Conservation (phyloP, 208 protist species). For the Leishmania tarentolae region DNA sequence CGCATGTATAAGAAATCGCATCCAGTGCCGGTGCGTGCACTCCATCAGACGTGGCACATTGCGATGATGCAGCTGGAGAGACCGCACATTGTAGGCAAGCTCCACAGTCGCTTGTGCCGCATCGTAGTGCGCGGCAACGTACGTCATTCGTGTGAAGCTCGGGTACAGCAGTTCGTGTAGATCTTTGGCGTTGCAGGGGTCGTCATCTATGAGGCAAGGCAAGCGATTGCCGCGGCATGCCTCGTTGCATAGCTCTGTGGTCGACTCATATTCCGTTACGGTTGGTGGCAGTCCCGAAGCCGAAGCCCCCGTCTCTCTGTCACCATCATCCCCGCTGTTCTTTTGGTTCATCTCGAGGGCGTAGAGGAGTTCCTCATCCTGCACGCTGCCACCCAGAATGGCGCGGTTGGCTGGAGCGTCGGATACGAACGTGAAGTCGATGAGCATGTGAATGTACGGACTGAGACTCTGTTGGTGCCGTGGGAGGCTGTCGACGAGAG, state of each 20-base stretch:
- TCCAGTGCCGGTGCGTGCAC: conserved; percentile 55
- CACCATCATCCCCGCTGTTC: background rate
- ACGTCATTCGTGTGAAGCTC: conserved; percentile 65
- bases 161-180: conserved; percentile 41
- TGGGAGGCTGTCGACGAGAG: conserved; percentile 47
- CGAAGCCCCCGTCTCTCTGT: background rate
- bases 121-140: conserved; percentile 73
- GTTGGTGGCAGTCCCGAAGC: background rate
- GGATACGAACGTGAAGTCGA: conserved; percentile 72
- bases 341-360: conserved; percentile 1
- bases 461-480: conserved; percentile 57
- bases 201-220: background rate
- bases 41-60: conserved; percentile 64
- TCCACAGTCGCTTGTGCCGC: conserved; percentile 42
- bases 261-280: background rate
- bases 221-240: background rate
- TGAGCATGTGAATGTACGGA: conserved; percentile 61
- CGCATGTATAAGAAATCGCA: conserved; percentile 53
- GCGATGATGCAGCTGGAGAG: conserved; percentile 49
- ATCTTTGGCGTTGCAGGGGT: background rate
- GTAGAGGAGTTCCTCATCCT: conserved; percentile 29
- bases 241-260: background rate
- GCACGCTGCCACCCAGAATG: conserved; percentile 32
- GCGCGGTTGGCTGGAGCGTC: conserved; percentile 45
- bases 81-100: conserved; percentile 51